phyloP scores from a whole-genome alignment of 495 filamentous ascomycete species.

The Penicillium cinerascens region DNA sequence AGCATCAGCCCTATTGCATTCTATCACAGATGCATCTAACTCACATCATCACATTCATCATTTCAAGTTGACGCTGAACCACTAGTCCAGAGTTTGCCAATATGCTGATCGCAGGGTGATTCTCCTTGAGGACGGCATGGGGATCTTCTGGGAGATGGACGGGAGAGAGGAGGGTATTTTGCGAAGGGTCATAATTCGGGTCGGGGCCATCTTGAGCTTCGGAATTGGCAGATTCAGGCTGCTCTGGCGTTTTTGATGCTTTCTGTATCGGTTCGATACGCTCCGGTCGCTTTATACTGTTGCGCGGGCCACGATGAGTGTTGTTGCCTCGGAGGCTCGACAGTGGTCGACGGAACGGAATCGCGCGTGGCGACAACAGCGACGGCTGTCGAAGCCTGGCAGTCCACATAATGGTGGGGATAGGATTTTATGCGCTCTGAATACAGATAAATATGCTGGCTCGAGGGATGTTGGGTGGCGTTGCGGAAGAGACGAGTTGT shows the following conservation, averaged over 20 bases:
- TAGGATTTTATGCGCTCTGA: not conserved
- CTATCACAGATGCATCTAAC: slow-evolving; percentile 5
- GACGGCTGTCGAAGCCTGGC: slow-evolving; percentile 21
- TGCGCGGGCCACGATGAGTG: slow-evolving; percentile 29
- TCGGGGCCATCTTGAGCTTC: slow-evolving; percentile 14
- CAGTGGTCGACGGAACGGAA: slow-evolving; percentile 25
- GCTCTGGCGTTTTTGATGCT: slow-evolving; percentile 4
- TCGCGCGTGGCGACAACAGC: slow-evolving; percentile 18
- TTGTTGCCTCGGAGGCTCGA: slow-evolving; percentile 31
- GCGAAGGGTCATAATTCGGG: slow-evolving; percentile 35
- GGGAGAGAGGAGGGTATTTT: slow-evolving; percentile 49
- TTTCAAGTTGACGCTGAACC: slow-evolving; percentile 62
- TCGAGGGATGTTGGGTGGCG: not conserved
- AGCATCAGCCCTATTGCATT: not conserved
- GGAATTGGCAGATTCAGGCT: slow-evolving; percentile 4
- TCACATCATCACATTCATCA: slow-evolving; percentile 67
- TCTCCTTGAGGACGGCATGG: slow-evolving; percentile 56
- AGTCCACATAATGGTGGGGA: slow-evolving; percentile 28
- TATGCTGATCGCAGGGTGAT: slow-evolving; percentile 57
- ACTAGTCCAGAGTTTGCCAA: slow-evolving; percentile 62
- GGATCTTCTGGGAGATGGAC: slow-evolving; percentile 63
- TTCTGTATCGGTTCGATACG: slow-evolving; percentile 11
- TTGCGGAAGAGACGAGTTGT: not conserved
- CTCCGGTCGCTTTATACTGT: slow-evolving; percentile 28
- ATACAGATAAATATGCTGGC: not conserved